These are phyloP conservation scores for Chalciporus pseudorubinellus DNA, from an alignment of 768 basidiomycete species.

Conservation along the genomic window DNA sequence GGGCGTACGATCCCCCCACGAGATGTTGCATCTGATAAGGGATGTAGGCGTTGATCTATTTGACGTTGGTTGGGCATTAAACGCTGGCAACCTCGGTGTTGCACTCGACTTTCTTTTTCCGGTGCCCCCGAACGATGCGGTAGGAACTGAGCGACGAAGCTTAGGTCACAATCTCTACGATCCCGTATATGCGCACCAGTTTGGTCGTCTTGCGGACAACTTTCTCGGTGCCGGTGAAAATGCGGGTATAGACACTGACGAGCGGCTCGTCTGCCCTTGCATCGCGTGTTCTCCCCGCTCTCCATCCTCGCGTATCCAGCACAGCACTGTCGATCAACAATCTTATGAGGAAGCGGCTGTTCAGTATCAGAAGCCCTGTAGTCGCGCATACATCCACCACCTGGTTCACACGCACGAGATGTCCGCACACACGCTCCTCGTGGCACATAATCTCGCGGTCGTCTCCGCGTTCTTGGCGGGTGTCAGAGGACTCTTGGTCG, in stretches of 20 bases:
- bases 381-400: slow-evolving; percentile 77
- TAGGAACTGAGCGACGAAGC: background rate
- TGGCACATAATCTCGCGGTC: slow-evolving; percentile 72
- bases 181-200: slow-evolving; percentile 55
- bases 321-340: slow-evolving; percentile 42
- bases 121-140: slow-evolving; percentile 16
- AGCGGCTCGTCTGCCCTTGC: slow-evolving; percentile 43
- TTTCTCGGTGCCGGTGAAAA: slow-evolving; percentile 23
- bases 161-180: slow-evolving; percentile 78
- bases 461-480: slow-evolving; percentile 62
- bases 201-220: slow-evolving; percentile 47
- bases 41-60: slow-evolving; percentile 74
- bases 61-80: slow-evolving; percentile 69
- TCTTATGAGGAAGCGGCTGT: slow-evolving; percentile 12
- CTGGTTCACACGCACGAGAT: slow-evolving; percentile 88
- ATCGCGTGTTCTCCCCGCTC: slow-evolving; percentile 52
- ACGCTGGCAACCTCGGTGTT: slow-evolving; percentile 65
- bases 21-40: slow-evolving; percentile 63
- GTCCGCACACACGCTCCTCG: slow-evolving; percentile 75
- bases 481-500: slow-evolving; percentile 41
- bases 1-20: slow-evolving; percentile 62
- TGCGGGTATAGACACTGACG: background rate
- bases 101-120: slow-evolving; percentile 82
- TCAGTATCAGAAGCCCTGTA: slow-evolving; percentile 33
- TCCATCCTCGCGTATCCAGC: slow-evolving; percentile 37